phyloP scores from a whole-genome alignment of 129 eudicot species.

The Solidago caesia region DNA sequence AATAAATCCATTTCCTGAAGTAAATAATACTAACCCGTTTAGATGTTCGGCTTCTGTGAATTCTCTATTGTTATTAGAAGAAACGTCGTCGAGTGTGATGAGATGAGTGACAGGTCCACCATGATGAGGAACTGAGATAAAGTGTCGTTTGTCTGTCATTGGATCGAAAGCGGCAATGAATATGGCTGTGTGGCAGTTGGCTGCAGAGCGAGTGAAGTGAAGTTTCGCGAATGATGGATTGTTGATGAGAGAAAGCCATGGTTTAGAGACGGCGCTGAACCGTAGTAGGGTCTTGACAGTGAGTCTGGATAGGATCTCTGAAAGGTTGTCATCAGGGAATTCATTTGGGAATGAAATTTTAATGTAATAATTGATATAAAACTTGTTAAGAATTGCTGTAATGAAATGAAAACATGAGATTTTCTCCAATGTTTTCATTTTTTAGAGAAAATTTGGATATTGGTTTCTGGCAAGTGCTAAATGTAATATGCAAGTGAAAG shows the following conservation, averaged over 20 bases:
- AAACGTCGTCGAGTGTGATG: neutral
- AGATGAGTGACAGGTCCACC: neutral
- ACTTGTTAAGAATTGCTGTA: too few relatives aligned
- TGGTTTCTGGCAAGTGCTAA: too few relatives aligned
- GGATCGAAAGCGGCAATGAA: neutral
- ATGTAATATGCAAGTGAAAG: too few relatives aligned
- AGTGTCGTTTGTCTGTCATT: neutral
- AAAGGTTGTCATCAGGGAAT: neutral
- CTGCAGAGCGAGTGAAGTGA: neutral
- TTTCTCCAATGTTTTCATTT: too few relatives aligned
- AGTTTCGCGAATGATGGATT: neutral
- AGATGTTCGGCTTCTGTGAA: neutral
- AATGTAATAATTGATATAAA: too few relatives aligned
- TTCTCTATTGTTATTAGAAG: neutral
- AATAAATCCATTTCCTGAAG: constrained; percentile 1
- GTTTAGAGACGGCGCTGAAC: neutral
- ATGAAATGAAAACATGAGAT: too few relatives aligned
- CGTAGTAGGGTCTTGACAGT: neutral
- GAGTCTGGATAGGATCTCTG: neutral
- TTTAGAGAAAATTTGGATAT: too few relatives aligned
- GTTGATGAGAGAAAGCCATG: constrained; percentile 5
- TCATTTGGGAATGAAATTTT: too few relatives aligned
- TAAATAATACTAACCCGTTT: neutral
- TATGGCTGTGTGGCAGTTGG: neutral
- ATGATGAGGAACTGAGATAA: neutral